phyloP scores from a whole-genome alignment of 371 early-diverging fungal genomes.

The Cokeromyces recurvatus region DNA sequence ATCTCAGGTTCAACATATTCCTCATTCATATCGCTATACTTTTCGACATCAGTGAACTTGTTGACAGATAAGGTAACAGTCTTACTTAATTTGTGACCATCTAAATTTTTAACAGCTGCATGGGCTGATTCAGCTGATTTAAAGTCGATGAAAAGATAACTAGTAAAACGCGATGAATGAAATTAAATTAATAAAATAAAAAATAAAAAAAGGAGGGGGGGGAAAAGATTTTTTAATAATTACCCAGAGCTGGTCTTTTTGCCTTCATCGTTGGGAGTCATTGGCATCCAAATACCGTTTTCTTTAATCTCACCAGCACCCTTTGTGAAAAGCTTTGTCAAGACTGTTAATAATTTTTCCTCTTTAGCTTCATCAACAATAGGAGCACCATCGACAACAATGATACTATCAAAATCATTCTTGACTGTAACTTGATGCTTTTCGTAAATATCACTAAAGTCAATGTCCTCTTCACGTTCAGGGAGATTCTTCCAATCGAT shows the following conservation, averaged over 20 bases:
- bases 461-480: constrained; percentile 69
- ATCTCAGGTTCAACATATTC: constrained; percentile 66
- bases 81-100: constrained; percentile 82
- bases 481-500: constrained; percentile 56
- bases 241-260: constrained; percentile 82
- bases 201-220: background rate
- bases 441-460: constrained; percentile 89
- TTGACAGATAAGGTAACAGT: constrained; percentile 79
- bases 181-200: too few species aligned
- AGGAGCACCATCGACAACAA: constrained; percentile 92
- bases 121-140: constrained; percentile 82
- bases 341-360: constrained; percentile 74
- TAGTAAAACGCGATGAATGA: too few species aligned
- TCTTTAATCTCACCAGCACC: constrained; percentile 76
- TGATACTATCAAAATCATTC: constrained; percentile 77
- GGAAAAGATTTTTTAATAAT: too few species aligned
- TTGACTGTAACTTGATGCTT: constrained; percentile 62
- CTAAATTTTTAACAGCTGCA: constrained; percentile 71
- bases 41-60: constrained; percentile 89
- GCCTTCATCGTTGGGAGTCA: constrained; percentile 64
- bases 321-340: constrained; percentile 78
- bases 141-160: constrained; percentile 92
- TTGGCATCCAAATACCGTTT: constrained; percentile 87
- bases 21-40: constrained; percentile 71
- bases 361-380: constrained; percentile 84